Percentiles rank a stretch among this genome's conserved stretches.
These are phyloP conservation scores for Mycena filopes DNA, from an alignment of 768 basidiomycete genomes.

Conservation along the genomic window DNA sequence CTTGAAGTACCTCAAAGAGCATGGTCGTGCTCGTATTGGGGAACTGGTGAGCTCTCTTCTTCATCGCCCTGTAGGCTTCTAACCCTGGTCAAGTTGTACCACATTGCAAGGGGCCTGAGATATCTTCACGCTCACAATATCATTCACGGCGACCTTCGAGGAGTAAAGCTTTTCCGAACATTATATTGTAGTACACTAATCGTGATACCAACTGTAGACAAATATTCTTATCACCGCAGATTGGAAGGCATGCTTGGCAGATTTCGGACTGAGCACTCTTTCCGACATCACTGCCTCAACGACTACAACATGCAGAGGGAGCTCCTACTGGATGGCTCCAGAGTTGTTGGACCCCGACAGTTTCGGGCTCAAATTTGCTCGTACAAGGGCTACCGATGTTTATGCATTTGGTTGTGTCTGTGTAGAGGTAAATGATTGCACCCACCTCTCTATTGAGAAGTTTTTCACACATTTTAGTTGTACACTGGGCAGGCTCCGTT, in stretches of 20 bases:
- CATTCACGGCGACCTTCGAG: not conserved
- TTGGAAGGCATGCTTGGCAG: slow-evolving; percentile 11
- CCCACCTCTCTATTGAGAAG: too few relatives aligned
- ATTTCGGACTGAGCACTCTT: slow-evolving; percentile 5
- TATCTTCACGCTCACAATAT: not conserved
- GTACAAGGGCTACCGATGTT: slow-evolving; percentile 23
- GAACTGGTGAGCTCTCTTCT: slow-evolving; percentile 10
- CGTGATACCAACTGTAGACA: not conserved
- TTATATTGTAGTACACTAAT: too few relatives aligned
- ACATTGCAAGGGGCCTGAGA: slow-evolving; percentile 25
- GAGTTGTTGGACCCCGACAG: slow-evolving; percentile 1
- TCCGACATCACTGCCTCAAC: not conserved
- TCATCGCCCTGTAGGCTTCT: too few relatives aligned
- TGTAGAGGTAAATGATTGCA: too few relatives aligned
- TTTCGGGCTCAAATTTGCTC: not conserved
- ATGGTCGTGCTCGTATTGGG: slow-evolving; percentile 33
- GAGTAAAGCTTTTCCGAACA: too few relatives aligned
- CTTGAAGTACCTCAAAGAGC: slow-evolving; percentile 34
- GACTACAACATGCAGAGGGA: not conserved
- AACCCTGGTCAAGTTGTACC: slow-evolving; percentile 17
- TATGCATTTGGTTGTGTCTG: slow-evolving; percentile 47
- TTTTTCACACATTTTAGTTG: too few relatives aligned
- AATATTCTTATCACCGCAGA: slow-evolving; percentile 7
- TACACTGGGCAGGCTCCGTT: too few relatives aligned
- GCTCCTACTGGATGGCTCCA: slow-evolving; percentile 4